Conservation (phyloP, 805 yeast genomes). For the Lipomyces japonicus region DNA sequence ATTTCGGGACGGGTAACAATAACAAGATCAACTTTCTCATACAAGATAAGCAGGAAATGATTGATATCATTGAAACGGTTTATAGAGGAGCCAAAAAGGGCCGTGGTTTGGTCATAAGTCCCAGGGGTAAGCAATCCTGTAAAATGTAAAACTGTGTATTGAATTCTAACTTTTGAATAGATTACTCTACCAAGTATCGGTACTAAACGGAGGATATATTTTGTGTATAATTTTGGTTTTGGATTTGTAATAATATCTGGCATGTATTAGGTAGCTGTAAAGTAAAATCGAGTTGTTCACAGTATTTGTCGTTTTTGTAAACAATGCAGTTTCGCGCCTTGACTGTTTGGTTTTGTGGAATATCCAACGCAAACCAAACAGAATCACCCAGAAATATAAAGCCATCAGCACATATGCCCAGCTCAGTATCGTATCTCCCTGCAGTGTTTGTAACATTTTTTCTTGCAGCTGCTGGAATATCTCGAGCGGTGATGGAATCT, state of each 20-base stretch:
- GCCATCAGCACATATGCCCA: background rate
- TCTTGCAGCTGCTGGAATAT: background rate
- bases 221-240: too few relatives aligned
- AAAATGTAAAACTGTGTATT: background rate
- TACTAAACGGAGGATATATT: conserved; percentile 11
- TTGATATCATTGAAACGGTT: conserved; percentile 84
- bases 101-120: conserved; percentile 84
- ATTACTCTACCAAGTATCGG: conserved; percentile 30
- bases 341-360: too few relatives aligned
- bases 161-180: background rate
- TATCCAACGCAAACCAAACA: too few relatives aligned
- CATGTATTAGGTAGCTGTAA: too few relatives aligned
- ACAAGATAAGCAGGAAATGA: conserved; percentile 79
- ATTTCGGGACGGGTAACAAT: conserved; percentile 96
- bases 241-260: too few relatives aligned
- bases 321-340: too few relatives aligned
- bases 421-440: background rate
- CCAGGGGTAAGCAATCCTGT: conserved; percentile 42
- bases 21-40: conserved; percentile 83
- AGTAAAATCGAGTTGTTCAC: too few relatives aligned
- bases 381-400: too few relatives aligned
- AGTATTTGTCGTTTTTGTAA: too few relatives aligned
- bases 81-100: conserved; percentile 92
- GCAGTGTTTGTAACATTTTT: background rate
- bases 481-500: background rate